Base-by-base conservation (phyloP, 108 stramenopile species). In the Skeletonema marinoi region DNA sequence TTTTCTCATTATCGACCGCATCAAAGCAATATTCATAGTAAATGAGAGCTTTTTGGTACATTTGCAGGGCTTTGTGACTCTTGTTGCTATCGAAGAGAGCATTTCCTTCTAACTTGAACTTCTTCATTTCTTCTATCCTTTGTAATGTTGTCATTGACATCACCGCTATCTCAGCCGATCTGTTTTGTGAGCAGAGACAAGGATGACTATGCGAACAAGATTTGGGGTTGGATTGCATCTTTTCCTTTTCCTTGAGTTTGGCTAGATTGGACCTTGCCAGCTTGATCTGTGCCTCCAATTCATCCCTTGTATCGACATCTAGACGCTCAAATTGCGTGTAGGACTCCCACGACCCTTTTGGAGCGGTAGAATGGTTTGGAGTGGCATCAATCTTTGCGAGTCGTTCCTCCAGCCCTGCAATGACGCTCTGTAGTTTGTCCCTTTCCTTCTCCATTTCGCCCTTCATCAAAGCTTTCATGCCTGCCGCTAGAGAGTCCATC, bases 11-110 rank as follows among this genome's bases (percentile, higher is more conserved):
- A 6, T 17, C 67, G 13, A 10, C 50, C 13, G 67, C 66, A 63
- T 68, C 67, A 46, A 76, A 68, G 48, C 75, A 76, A 50, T 76
- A 76, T 48, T 76, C 75, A 29, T 48, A 76, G 21, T 50, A 76
- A 3, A 76, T 68, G 60, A 76, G 75, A 1, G 67, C 44, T 46
- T 50, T 61, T 48, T 76, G 46, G 54, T 76, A 76, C 10, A 58
- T 10, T 12, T 6, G 60, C 0, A 76, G 44, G 0, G 75, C 75
- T 32, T 46, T 67, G 4, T 39, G 8, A 59, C 46, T 61, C 8
- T 76, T 68, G 42, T 76, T 61, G n/a, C 61, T 3, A 16, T 32
- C 19, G 44, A 76, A 76, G 19, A 68, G 39, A 48, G 12, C 13
- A 58, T 76, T 76, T 10, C 75, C 75, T 3, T 62, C 42, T n/a